Base-by-base conservation (phyloP, 352 stramenopile genomes). In the Globisporangium nodosum region DNA sequence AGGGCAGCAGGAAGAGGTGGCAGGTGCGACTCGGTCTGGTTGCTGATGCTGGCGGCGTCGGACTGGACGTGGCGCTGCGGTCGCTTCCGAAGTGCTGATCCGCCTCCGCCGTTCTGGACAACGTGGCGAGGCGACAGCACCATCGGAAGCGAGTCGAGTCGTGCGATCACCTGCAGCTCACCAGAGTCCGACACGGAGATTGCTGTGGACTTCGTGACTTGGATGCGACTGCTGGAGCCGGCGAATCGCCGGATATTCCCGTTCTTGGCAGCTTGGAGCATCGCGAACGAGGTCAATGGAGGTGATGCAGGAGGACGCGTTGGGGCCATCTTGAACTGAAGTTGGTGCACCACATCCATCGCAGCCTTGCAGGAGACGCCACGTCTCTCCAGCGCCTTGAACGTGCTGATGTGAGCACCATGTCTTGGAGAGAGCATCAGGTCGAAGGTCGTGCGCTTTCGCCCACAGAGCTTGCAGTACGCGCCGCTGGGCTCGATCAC, bases 381-480 rank as follows among this genome's bases (percentile, higher is more conserved):
- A 3, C 20, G 24, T 27, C 24, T 27, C 24, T 27, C 0, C 9
- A 39, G n/a, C 1, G 42, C n/a, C 54, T 37, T 16, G 7, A 53
- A 18, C n/a, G 31, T 12, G 33, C 30, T 7, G 7, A 45, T 56
- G 35, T 27, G 47, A 4, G 47, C 7, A 33, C 21, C 21, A 3
- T 5, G 37, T 43, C 37, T 43, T 3, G 37, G 37, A 43, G 37
- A 43, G 37, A 27, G 0, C 30, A 69, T 37, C 11, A 65, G 40
- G 8, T 65, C 65, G 42, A 76, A 75, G 13, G 61, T 70, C 35
- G 63, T 69, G 11, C 77, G 71, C 5, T 71, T 62, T 1, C 76
- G 69, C n/a, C 79, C 79, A 49, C 79, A 89, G 20, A 75, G 70
- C 54, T 89, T 89, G 65, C 79, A 89, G 63, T 89, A 89, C 3